Evolutionary conservation across 2,329 filamentous ascomycete genomes (phyloP).

Genomic region (Fusarium caatingaense): DNA sequence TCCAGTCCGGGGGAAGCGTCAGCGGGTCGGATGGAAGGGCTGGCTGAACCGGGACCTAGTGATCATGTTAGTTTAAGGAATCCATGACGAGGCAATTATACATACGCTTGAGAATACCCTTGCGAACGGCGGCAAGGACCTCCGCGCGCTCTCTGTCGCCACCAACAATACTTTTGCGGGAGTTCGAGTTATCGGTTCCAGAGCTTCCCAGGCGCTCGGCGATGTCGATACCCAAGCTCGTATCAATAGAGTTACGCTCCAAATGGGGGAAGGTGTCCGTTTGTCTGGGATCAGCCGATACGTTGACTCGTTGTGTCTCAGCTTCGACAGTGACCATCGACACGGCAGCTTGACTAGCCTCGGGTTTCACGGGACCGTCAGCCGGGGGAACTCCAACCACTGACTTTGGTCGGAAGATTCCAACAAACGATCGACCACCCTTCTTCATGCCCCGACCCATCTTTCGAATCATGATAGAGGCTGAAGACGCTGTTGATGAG

Average conservation of each 20-base stretch:
- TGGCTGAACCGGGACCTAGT: slow-evolving; percentile 69
- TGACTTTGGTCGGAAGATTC: slow-evolving; percentile 94
- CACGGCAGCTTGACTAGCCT: slow-evolving; percentile 83
- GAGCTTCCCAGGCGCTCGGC: slow-evolving; percentile 67
- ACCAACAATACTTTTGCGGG: slow-evolving; percentile 89
- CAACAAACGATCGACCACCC: slow-evolving; percentile 88
- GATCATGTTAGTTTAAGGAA: slow-evolving; percentile 28
- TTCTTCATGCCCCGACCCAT: slow-evolving; percentile 99
- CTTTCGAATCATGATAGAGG: slow-evolving; percentile 94
- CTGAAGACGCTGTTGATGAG: slow-evolving; percentile 88
- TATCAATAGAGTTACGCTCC: slow-evolving; percentile 84
- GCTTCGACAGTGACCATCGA: slow-evolving; percentile 97
- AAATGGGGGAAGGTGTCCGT: slow-evolving; percentile 81
- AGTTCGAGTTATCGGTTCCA: slow-evolving; percentile 69
- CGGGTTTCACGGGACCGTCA: slow-evolving; percentile 69
- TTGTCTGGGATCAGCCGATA: slow-evolving; percentile 75
- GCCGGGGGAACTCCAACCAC: slow-evolving; percentile 80
- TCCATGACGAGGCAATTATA: neutral
- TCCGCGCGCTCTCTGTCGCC: slow-evolving; percentile 92
- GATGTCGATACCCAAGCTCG: slow-evolving; percentile 60
- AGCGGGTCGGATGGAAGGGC: slow-evolving; percentile 71
- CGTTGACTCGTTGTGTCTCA: slow-evolving; percentile 84
- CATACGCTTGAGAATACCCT: slow-evolving; percentile 93
- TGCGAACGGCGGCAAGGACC: slow-evolving; percentile 89
- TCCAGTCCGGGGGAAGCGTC: slow-evolving; percentile 69